Evolutionary conservation across 2,329 filamentous ascomycete genomes (phyloP), one percentile per base, ranked within the genome.

Genomic region (Clonostachys chloroleuca): DNA sequence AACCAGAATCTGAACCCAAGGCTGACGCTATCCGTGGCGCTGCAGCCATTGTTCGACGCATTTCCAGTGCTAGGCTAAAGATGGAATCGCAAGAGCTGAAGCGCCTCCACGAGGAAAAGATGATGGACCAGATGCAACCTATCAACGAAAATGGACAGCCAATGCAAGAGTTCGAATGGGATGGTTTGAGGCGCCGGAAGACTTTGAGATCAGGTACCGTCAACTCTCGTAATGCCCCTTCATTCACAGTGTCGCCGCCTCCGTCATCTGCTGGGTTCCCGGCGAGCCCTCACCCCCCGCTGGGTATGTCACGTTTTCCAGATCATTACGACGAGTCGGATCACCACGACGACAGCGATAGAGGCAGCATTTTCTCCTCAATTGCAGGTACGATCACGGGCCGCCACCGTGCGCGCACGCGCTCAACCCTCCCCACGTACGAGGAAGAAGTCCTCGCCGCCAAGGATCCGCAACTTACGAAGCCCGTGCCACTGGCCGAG

Each of bases 1-100:
- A 97, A 63, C 87, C 92, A n/a, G 94, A 99, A 66, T 87, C 87
- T 13, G 94, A 99, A 59, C 94, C 94, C 46, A 95, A 96, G 62
- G 94, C 94, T 13, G 94, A 99, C 65, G 91, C 94, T 10, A 95
- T 99, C 59, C 89, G 94, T 55, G 94, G 92, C 51, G 76, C 92
- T 14, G 92, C 89, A 7, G 90, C 91, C 42, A 90, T 99, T 49
- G 78, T 99, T 46, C 83, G 94, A 52, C 83, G 88, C 13, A 76
- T 99, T 44, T 96, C 91, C 1, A 76, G 76, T 12, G 78, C 85
- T 1, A 80, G 94, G 51, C 80, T 86, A 51, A 87, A 86, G 61
- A 87, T 87, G 73, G 89, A 97, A 63, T 75, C 83, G 8, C 82
- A 89, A 41, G 94, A 97, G 64, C 80, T 86, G 17, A 86, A 81